phyloP scores from a whole-genome alignment of 805 yeast species.

The Nakazawaea ambrosiae region DNA sequence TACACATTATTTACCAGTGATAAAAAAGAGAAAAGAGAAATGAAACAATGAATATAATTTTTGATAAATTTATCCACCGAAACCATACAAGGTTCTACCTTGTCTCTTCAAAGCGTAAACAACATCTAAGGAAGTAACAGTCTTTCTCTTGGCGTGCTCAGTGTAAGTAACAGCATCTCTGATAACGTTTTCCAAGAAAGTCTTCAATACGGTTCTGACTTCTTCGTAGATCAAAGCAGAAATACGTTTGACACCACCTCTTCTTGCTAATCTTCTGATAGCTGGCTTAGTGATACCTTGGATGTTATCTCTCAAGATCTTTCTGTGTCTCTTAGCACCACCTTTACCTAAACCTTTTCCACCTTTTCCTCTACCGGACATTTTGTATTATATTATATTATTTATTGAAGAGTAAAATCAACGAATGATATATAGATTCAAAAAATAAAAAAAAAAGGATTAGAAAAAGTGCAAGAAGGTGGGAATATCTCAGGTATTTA shows the following conservation, averaged over 20 bases:
- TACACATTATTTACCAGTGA: too few species aligned
- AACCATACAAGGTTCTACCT: slow-evolving; percentile 99
- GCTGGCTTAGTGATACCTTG: slow-evolving; percentile 99
- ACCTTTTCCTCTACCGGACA: slow-evolving; percentile 99
- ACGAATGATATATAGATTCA: slow-evolving; percentile 2
- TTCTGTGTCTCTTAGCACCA: slow-evolving; percentile 99
- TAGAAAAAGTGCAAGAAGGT: slow-evolving; percentile 6
- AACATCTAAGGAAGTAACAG: slow-evolving; percentile 97
- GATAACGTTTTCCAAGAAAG: slow-evolving; percentile 94
- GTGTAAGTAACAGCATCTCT: slow-evolving; percentile 99
- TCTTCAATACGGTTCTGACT: slow-evolving; percentile 93
- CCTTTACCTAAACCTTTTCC: slow-evolving; percentile 99
- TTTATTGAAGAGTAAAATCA: slow-evolving; percentile 14
- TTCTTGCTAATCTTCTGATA: slow-evolving; percentile 99
- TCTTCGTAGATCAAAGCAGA: slow-evolving; percentile 98
- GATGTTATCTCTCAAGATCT: slow-evolving; percentile 98
- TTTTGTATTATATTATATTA: slow-evolving; percentile 30
- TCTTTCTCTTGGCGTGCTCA: slow-evolving; percentile 99
- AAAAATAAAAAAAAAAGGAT: background rate
- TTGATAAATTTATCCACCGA: slow-evolving; percentile 80
- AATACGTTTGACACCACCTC: slow-evolving; percentile 99
- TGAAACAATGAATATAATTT: slow-evolving; percentile 1
- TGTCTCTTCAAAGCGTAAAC: slow-evolving; percentile 99
- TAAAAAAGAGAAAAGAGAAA: background rate
- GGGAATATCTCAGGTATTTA: slow-evolving; percentile 2